Conservation (phyloP, 176 grass and related monocot genomes). For the barley (Hordeum vulgare) region DNA sequence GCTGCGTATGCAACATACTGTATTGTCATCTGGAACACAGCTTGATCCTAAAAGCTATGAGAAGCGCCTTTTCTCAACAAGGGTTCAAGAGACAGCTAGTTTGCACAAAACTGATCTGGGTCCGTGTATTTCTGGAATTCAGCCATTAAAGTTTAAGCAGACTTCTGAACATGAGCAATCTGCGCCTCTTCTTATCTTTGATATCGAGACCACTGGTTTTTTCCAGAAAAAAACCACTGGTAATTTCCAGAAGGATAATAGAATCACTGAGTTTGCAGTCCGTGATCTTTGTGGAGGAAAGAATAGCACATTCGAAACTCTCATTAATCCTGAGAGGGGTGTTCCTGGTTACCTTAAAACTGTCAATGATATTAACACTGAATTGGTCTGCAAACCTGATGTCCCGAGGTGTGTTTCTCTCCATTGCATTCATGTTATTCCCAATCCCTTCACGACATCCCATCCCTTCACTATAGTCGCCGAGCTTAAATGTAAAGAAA, state of each 20-base stretch:
- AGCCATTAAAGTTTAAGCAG: background rate
- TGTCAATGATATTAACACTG: constrained; percentile 30
- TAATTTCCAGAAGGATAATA: constrained; percentile 15
- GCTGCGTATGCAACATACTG: constrained; percentile 18
- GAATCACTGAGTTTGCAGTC: constrained; percentile 70
- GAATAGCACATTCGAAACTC: constrained; percentile 78
- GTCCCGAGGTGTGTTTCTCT: constrained; percentile 55
- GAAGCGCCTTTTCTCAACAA: constrained; percentile 29
- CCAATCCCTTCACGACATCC: background rate
- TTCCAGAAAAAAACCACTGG: constrained; percentile 44
- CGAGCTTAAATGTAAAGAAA: background rate
- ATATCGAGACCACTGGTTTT: constrained; percentile 73
- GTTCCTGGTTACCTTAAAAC: background rate
- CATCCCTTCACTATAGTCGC: no score
- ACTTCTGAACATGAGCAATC: constrained; percentile 25
- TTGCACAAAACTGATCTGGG: constrained; percentile 15
- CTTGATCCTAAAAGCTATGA: constrained; percentile 23
- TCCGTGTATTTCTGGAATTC: constrained; percentile 27
- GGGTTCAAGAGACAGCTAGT: constrained; percentile 16
- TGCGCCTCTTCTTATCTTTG: constrained; percentile 65
- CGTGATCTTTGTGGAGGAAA: constrained; percentile 71
- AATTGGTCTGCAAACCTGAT: constrained; percentile 55
- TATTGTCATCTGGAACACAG: constrained; percentile 27
- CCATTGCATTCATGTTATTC: background rate
- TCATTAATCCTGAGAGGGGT: constrained; percentile 56